These are phyloP conservation scores for Clavispora carvajalis DNA, from an alignment of 805 yeast species.

Conservation along the genomic window DNA sequence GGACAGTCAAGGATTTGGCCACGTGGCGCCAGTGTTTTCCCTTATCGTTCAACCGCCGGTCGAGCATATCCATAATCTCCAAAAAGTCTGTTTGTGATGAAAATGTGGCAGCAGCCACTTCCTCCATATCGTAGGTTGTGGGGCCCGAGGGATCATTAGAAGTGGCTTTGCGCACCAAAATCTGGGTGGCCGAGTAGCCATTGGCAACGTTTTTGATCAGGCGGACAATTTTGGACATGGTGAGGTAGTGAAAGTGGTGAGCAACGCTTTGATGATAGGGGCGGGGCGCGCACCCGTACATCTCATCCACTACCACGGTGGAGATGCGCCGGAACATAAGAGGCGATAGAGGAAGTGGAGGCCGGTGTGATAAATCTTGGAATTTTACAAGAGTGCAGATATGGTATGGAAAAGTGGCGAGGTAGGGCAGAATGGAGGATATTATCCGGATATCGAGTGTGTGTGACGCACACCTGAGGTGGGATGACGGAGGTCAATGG, in stretches of 20 bases:
- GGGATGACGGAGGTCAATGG: no score
- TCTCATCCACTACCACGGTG: no score
- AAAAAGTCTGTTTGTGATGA: conserved; percentile 66
- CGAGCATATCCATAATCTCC: conserved; percentile 91
- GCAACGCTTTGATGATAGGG: conserved; percentile 3
- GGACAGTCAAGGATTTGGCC: conserved; percentile 82
- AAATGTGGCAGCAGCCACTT: conserved; percentile 68
- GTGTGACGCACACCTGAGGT: no score
- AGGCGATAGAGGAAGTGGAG: no score
- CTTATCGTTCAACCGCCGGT: conserved; percentile 86
- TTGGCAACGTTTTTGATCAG: conserved; percentile 83
- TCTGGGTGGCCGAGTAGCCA: conserved; percentile 84
- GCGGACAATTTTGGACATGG: conserved; percentile 77
- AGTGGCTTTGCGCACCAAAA: conserved; percentile 87
- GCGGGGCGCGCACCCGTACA: conserved; percentile 2
- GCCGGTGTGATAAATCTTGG: no score
- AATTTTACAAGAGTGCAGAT: no score
- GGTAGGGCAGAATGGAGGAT: no score
- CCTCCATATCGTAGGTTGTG: conserved; percentile 75
- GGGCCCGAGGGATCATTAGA: conserved; percentile 86
- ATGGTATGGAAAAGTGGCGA: no score
- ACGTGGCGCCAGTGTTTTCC: conserved; percentile 98
- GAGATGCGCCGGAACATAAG: no score
- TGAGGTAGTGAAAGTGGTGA: not conserved
- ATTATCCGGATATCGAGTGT: no score